Evolutionary conservation across 345 rosid species (phyloP).

Genomic region (Microthlaspi erraticum): DNA sequence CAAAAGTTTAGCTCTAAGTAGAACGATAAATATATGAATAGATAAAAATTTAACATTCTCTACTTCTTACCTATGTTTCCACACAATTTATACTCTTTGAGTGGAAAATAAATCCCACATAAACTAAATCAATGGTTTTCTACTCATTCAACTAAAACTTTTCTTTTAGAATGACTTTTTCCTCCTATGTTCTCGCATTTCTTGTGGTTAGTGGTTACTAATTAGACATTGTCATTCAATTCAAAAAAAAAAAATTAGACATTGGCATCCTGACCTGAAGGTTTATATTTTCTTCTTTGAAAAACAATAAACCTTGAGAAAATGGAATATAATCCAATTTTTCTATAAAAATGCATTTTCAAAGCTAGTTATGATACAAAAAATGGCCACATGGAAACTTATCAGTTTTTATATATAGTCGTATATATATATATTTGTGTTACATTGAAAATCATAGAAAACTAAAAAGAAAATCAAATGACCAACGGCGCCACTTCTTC

Average conservation of each 20-base stretch:
- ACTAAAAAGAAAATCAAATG: conserved; percentile 8
- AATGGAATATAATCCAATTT: background rate
- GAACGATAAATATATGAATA: background rate
- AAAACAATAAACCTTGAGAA: background rate
- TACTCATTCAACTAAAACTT: background rate
- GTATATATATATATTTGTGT: background rate
- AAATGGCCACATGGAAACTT: background rate
- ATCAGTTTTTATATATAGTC: background rate
- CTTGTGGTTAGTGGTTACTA: background rate
- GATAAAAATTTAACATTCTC: background rate
- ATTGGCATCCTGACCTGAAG: background rate
- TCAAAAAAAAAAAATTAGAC: too few relatives aligned
- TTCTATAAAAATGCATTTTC: too few relatives aligned
- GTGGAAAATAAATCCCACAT: background rate
- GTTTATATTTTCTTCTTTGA: background rate
- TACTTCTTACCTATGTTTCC: background rate
- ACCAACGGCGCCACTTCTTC: conserved; percentile 43
- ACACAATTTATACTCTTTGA: background rate
- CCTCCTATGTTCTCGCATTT: background rate
- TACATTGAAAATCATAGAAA: background rate
- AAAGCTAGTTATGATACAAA: background rate
- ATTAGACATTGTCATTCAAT: too few relatives aligned
- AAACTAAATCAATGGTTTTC: background rate
- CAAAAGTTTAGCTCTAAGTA: background rate
- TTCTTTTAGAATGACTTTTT: background rate